phyloP scores from a whole-genome alignment of 2,329 filamentous ascomycete species.

The Rhynchosporium agropyri region DNA sequence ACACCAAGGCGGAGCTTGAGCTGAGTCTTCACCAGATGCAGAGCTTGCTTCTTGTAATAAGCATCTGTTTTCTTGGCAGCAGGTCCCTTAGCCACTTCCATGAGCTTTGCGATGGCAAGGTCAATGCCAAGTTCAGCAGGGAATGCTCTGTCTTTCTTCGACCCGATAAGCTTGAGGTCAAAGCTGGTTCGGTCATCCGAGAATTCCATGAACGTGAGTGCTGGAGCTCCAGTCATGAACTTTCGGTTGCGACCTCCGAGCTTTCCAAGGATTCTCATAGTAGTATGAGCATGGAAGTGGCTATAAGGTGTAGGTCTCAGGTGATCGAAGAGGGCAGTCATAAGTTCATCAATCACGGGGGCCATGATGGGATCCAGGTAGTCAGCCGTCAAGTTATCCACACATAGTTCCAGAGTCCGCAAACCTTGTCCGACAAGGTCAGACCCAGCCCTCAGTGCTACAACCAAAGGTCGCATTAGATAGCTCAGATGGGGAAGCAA shows the following conservation, averaged over 20 bases:
- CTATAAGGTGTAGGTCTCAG: constrained; percentile 91
- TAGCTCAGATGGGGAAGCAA: constrained; percentile 93
- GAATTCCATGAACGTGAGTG: constrained; percentile 80
- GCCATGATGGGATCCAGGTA: constrained; percentile 99
- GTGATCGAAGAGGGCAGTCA: constrained; percentile 97
- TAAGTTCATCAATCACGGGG: constrained; percentile 96
- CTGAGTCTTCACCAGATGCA: constrained; percentile 84
- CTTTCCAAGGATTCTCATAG: constrained; percentile 95
- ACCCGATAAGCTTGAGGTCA: constrained; percentile 85
- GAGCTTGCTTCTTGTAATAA: constrained; percentile 92
- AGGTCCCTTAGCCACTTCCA: constrained; percentile 70
- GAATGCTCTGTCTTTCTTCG: constrained; percentile 85
- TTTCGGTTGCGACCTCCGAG: constrained; percentile 93
- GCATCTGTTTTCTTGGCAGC: constrained; percentile 61
- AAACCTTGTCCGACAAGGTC: constrained; percentile 95
- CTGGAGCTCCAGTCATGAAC: constrained; percentile 87
- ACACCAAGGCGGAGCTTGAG: constrained; percentile 87
- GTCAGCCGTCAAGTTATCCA: constrained; percentile 96
- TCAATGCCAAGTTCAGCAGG: constrained; percentile 86
- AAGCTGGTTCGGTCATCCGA: constrained; percentile 88
- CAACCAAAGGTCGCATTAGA: constrained; percentile 95
- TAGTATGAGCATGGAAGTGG: constrained; percentile 97
- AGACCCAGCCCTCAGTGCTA: constrained; percentile 85
- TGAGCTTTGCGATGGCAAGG: constrained; percentile 82
- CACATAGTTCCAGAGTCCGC: constrained; percentile 90